Conservation (phyloP, 108 stramenopile genomes). For the Skeletonema tropicum region DNA sequence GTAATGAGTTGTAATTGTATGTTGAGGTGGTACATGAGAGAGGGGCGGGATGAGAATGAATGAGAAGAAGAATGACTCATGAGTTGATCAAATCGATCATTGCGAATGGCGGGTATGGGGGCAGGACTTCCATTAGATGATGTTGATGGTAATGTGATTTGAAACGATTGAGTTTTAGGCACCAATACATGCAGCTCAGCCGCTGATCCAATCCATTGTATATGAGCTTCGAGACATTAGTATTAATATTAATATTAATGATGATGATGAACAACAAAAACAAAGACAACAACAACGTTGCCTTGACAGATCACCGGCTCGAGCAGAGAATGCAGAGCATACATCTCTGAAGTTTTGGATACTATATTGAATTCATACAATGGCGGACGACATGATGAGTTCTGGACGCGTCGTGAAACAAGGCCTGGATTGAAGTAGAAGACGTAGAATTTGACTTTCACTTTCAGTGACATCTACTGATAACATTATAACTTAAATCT, state of each 20-base stretch:
- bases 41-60: conserved; percentile 56
- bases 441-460: no score
- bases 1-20: no score
- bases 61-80: no score
- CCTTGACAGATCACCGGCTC: conserved; percentile 31
- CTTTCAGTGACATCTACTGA: no score
- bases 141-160: conserved; percentile 28
- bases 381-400: conserved; percentile 63
- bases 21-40: no score
- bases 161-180: conserved; percentile 46
- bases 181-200: conserved; percentile 62
- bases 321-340: conserved; percentile 59
- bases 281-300: background rate
- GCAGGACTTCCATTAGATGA: conserved; percentile 55
- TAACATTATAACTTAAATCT: no score
- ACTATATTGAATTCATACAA: conserved; percentile 56
- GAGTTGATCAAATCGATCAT: conserved; percentile 52
- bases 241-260: conserved; percentile 5
- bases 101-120: conserved; percentile 63
- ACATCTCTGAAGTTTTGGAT: conserved; percentile 63
- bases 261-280: background rate
- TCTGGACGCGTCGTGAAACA: conserved; percentile 38
- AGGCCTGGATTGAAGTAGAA: conserved; percentile 35
- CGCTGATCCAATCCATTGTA: conserved; percentile 63
- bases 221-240: conserved; percentile 51